Evolutionary conservation across 1,284 basidiomycete genomes (phyloP), one percentile per base, ranked within the genome.

Genomic region (Tilletia setariae): DNA sequence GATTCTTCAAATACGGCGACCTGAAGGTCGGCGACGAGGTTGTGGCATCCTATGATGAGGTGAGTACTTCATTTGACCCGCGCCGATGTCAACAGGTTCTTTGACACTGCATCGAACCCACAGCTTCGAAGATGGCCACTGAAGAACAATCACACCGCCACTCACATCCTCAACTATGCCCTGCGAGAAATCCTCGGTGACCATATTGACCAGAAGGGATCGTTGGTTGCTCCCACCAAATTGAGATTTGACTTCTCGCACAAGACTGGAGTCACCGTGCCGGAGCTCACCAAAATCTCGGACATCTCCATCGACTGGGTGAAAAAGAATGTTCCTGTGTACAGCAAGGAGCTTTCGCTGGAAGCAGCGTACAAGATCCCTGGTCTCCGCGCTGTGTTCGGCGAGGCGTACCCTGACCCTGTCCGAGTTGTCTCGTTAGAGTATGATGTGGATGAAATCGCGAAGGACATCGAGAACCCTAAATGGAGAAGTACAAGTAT

Each of bases 181-280:
- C 88, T 99, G 3, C 90, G 96, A 40, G 94, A 98, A 82, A 88
- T 93, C 2, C 89, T 98, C 9, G 95, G 95, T 35, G 93, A 97
- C 81, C 94, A 98, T 81, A 90, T 98, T 69, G 94, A 98, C 83
- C 96, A 98, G 83, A 96, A 93, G 83, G 96, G 96, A 21, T 98
- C 96, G 8, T 89, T 98, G 44, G 96, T 99, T 65, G 93, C 95
- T 0, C 92, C 93, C 0, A 89, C 89, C 63, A 97, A 97, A 84
- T 87, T 99, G 40, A 92, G 96, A 28, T 99, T 98, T 85, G 96
- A 99, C 84, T 98, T 98, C 84, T 94, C 92, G 30, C 94, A 98
- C 86, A 97, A 96, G 84, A 87, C 92, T 13, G 89, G 90, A 71
- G 91, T 98, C 71, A 82, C 87, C 19, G 82, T 88, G 0, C 83